A percentile compares a stretch with the other conserved stretches of the same genome.
Evolutionary conservation across 768 basidiomycete species (phyloP).

Genomic region (Boletus speciosus): DNA sequence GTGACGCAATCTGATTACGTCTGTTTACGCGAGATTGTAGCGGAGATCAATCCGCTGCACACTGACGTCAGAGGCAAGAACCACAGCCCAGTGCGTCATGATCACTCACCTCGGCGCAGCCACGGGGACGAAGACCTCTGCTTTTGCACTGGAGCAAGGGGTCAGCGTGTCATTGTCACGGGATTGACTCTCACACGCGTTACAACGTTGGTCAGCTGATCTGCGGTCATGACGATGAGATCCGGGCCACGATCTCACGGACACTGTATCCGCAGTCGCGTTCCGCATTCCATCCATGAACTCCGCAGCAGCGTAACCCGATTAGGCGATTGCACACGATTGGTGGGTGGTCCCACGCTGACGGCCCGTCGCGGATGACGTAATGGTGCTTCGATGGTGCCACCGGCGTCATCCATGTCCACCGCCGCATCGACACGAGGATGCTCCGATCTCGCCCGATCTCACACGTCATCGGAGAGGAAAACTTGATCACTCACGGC

Average conservation of each 20-base stretch:
- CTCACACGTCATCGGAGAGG: conserved; percentile 18
- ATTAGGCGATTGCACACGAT: background rate
- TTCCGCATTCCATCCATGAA: conserved; percentile 1
- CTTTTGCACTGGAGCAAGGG: conserved; percentile 48
- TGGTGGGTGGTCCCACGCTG: conserved; percentile 15
- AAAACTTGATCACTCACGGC: conserved; percentile 42
- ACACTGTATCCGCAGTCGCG: conserved; percentile 2
- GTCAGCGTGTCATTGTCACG: conserved; percentile 5
- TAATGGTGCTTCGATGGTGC: conserved; percentile 19
- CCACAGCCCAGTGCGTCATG: conserved; percentile 21
- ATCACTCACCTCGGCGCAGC: conserved; percentile 74
- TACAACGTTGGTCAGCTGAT: background rate
- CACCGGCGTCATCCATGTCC: conserved; percentile 29
- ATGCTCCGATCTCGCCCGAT: conserved; percentile 8
- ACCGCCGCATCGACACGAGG: conserved; percentile 14
- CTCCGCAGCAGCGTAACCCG: conserved; percentile 11
- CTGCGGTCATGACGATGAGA: conserved; percentile 9
- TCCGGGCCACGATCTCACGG: conserved; percentile 12
- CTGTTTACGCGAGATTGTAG: conserved; percentile 50
- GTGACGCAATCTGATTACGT: conserved; percentile 30
- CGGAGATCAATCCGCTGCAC: conserved; percentile 57
- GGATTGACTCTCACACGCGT: too few relatives aligned
- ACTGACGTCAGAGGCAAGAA: conserved; percentile 28
- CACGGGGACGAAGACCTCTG: conserved; percentile 86
- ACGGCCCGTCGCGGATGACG: conserved; percentile 9